Base-by-base conservation (phyloP, 208 protist genomes). In the Kentomonas sorsogonicus region DNA sequence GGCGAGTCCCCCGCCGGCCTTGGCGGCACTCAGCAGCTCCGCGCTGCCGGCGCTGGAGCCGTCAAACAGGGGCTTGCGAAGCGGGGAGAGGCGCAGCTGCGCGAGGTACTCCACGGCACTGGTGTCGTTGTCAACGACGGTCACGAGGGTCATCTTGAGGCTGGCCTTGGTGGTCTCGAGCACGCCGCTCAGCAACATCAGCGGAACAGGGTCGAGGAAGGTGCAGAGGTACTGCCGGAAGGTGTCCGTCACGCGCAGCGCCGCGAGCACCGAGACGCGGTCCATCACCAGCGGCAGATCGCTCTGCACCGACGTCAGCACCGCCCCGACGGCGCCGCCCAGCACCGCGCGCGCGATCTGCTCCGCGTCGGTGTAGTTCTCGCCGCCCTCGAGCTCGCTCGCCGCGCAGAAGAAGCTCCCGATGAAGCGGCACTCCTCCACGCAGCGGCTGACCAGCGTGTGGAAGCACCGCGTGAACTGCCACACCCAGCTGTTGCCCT, bases 221-320 rank as follows among this genome's bases (percentile, higher is more conserved):
- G 73, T 83, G 68, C 87, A 91, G 31, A 94, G 65, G 53, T 86
- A 74, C 61, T 77, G 73, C 76, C 91, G 91, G 3, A 73, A 60
- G 45, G 81, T 70, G 48, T 94, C 80, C 41, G 91, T 20, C 25
- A 86, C 63, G 0, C 87, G 79, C 55, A 91, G 69, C 41, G 69
- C 74, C 7, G 83, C 80, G 27, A 94, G 68, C 46, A 79, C 66
- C 53, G 69, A 64, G 38, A 66, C 62, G 16, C 81, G 74, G 18
- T 81, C 47, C 53, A 72, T 74, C 30, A 94, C 73, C 27, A 87
- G 51, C 22, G 67, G 44, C 9, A 89, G 22, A 9, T 77, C 69
- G 34, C 84, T 73, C 5, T 55, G 11, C 38, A 93, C 63, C 13
- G 63, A 53, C 3, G 44, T 30, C 47, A 82, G 68, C 13, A 84